Conservation (phyloP, 176 grass and related monocot species). For the Cenchrus fungigraminus region DNA sequence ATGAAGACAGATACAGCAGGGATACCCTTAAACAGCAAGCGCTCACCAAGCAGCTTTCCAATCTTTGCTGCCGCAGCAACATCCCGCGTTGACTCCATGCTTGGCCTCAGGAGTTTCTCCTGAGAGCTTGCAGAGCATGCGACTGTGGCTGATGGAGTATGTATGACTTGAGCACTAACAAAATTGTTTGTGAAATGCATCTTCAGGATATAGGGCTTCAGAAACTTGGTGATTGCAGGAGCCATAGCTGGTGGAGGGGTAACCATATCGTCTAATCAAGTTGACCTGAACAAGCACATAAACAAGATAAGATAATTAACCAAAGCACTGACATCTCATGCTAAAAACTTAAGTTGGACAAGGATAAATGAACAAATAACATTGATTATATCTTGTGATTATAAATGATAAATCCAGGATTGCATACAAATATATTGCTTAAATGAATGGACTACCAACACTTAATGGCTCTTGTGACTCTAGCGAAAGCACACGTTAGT, state of each 20-base stretch:
- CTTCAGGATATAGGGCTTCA: constrained; percentile 79
- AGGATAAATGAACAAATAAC: neutral
- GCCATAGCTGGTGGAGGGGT: constrained; percentile 60
- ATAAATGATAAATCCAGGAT: constrained; percentile 2
- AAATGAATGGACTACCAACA: neutral
- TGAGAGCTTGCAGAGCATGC: constrained; percentile 63
- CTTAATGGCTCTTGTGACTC: neutral
- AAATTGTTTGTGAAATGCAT: constrained; percentile 80
- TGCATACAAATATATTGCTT: neutral
- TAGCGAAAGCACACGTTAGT: neutral
- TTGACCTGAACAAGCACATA: constrained; percentile 20
- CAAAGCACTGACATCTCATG: neutral
- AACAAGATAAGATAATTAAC: constrained; percentile 32
- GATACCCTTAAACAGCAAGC: constrained; percentile 69
- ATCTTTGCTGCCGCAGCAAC: constrained; percentile 70
- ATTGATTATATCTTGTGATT: constrained; percentile 2
- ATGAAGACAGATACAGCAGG: constrained; percentile 68
- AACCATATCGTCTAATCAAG: constrained; percentile 49
- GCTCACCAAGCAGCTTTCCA: constrained; percentile 77
- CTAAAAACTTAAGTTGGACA: neutral
- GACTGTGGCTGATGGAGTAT: constrained; percentile 57
- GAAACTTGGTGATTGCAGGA: constrained; percentile 57
- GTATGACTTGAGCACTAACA: constrained; percentile 71
- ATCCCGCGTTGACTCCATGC: constrained; percentile 67
- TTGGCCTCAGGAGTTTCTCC: constrained; percentile 69